These are phyloP conservation scores for Pharus latifolius DNA, from an alignment of 176 grass and related monocot species.

Conservation along the genomic window DNA sequence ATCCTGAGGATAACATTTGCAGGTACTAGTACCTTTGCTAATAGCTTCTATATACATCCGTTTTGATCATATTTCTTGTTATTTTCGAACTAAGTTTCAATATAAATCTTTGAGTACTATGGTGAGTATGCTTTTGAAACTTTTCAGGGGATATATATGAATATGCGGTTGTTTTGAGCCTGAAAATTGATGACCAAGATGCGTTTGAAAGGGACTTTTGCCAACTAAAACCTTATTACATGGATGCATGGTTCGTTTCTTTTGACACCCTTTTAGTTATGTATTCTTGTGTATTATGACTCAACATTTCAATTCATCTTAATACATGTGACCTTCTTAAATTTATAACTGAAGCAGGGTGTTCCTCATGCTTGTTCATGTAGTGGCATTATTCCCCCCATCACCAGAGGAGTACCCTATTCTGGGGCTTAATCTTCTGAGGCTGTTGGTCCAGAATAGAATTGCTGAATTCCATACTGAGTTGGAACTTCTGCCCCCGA, in stretches of 20 bases:
- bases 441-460: conserved; percentile 57
- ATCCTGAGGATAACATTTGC: not conserved
- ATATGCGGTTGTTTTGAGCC: conserved; percentile 60
- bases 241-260: conserved; percentile 52
- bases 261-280: not conserved
- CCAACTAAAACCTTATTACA: conserved; percentile 63
- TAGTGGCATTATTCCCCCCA: conserved; percentile 49
- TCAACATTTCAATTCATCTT: not conserved
- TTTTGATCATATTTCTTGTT: not conserved
- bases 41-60: not conserved
- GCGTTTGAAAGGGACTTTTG: conserved; percentile 56
- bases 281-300: too few relatives aligned
- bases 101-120: not conserved
- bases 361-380: not conserved
- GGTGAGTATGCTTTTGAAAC: not conserved
- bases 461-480: conserved; percentile 82
- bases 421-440: conserved; percentile 69
- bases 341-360: too few relatives aligned
- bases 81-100: not conserved
- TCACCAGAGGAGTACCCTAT: conserved; percentile 62
- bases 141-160: conserved; percentile 67
- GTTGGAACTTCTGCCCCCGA: conserved; percentile 52
- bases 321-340: not conserved
- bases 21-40: too few relatives aligned
- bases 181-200: conserved; percentile 51